A percentile compares a stretch with the other conserved stretches of the same genome.
phyloP scores from a whole-genome alignment of 345 rosid species.

The Garcia nutans region DNA sequence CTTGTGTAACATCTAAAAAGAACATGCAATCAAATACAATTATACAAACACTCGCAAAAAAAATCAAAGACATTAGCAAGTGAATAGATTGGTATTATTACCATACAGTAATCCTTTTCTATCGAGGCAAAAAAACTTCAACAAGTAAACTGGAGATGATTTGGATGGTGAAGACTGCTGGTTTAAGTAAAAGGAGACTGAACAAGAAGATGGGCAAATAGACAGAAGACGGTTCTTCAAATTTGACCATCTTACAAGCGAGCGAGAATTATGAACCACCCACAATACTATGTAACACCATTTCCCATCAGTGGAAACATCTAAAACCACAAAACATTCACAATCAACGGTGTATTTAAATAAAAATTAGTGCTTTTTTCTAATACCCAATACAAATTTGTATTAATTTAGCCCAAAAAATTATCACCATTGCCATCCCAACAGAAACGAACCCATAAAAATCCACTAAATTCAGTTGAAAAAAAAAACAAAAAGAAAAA shows the following conservation, averaged over 20 bases:
- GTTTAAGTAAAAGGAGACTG: conserved; percentile 42
- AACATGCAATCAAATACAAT: background rate
- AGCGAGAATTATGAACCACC: conserved; percentile 60
- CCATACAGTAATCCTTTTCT: conserved; percentile 71
- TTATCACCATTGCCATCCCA: no score
- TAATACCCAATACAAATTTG: background rate
- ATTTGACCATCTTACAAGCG: conserved; percentile 62
- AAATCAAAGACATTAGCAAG: background rate
- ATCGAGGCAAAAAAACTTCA: conserved; percentile 68
- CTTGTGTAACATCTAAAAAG: conserved; percentile 70
- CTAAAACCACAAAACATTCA: conserved; percentile 35
- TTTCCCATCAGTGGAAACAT: conserved; percentile 84
- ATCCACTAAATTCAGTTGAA: background rate
- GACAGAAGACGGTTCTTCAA: conserved; percentile 69
- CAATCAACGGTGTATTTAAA: no score
- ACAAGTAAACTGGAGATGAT: conserved; percentile 56
- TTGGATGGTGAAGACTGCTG: conserved; percentile 35
- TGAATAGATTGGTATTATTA: conserved; percentile 26
- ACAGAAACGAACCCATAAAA: background rate
- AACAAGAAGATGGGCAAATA: conserved; percentile 46
- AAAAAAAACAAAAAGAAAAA: background rate
- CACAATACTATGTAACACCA: conserved; percentile 82
- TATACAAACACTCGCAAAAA: background rate
- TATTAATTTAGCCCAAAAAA: no score
- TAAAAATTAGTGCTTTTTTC: background rate